These are phyloP conservation scores for Colletotrichum lentis DNA, from an alignment of 2,329 filamentous ascomycete genomes.

Conservation along the genomic window DNA sequence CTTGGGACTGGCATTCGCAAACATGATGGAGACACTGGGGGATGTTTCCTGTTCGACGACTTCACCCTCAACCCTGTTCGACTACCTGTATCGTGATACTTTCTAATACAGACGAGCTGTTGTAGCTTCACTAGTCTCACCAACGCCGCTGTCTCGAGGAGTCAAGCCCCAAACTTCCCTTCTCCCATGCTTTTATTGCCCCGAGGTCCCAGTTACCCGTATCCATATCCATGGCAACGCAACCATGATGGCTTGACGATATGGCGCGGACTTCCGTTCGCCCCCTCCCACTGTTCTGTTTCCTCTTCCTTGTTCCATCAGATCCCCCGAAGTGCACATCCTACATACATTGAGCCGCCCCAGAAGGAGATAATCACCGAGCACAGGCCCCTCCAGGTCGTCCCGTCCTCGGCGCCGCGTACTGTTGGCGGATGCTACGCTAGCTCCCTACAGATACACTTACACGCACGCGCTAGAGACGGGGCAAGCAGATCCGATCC, in stretches of 20 bases:
- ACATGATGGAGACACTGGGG: background rate
- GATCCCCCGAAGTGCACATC: slow-evolving; percentile 1
- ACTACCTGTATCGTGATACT: background rate
- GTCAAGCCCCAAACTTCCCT: slow-evolving; percentile 22
- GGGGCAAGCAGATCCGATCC: slow-evolving; percentile 34
- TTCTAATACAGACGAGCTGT: background rate
- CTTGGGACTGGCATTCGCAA: background rate
- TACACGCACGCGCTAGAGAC: slow-evolving; percentile 22
- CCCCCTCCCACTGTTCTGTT: slow-evolving; percentile 14
- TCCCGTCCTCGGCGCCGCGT: slow-evolving; percentile 34
- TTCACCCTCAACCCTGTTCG: slow-evolving; percentile 16
- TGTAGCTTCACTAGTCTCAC: background rate
- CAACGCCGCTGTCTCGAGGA: slow-evolving; percentile 14
- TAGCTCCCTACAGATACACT: slow-evolving; percentile 25
- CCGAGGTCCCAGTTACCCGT: slow-evolving; percentile 6
- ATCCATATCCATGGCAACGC: background rate
- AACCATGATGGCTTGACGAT: background rate
- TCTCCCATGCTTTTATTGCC: slow-evolving; percentile 11
- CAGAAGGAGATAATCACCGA: slow-evolving; percentile 19
- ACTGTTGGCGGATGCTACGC: slow-evolving; percentile 30
- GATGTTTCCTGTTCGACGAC: slow-evolving; percentile 1
- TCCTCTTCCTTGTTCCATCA: slow-evolving; percentile 14
- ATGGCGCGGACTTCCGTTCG: slow-evolving; percentile 30
- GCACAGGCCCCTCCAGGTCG: slow-evolving; percentile 31
- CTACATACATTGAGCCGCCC: background rate